Percentiles rank a stretch among this genome's conserved stretches.
These are phyloP conservation scores for Brassica cretica DNA, from an alignment of 345 rosid species.

Conservation along the genomic window DNA sequence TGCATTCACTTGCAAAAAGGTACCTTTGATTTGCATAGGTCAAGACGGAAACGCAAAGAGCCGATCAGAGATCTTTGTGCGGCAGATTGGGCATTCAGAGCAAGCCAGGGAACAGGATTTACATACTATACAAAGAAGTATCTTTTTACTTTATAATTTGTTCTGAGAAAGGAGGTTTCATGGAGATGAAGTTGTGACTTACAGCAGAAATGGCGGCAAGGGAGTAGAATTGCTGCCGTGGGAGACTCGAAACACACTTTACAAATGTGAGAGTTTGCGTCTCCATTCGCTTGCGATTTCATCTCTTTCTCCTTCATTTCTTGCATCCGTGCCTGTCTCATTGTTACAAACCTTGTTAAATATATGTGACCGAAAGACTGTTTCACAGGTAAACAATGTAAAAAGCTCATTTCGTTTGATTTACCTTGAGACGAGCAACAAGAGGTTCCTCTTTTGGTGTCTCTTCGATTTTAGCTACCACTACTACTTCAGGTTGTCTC, in stretches of 20 bases:
- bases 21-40: slow-evolving; percentile 36
- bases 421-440: slow-evolving; percentile 86
- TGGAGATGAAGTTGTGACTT: slow-evolving; percentile 43
- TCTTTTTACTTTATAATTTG: neutral
- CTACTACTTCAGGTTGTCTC: slow-evolving; percentile 45
- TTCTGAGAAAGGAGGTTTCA: neutral
- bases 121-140: slow-evolving; percentile 66
- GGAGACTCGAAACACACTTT: slow-evolving; percentile 96
- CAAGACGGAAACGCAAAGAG: slow-evolving; percentile 93
- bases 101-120: slow-evolving; percentile 98
- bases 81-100: slow-evolving; percentile 96
- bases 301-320: slow-evolving; percentile 97
- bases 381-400: neutral
- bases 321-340: slow-evolving; percentile 89
- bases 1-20: neutral
- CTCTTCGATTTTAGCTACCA: slow-evolving; percentile 45
- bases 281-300: slow-evolving; percentile 67
- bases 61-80: slow-evolving; percentile 89
- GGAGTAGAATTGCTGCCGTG: slow-evolving; percentile 96
- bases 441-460: slow-evolving; percentile 78
- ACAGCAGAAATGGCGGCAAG: slow-evolving; percentile 99
- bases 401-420: neutral
- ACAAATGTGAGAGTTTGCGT: slow-evolving; percentile 87
- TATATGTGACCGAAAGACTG: neutral
- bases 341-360: slow-evolving; percentile 15